Percentiles rank a stretch among this genome's conserved stretches.
phyloP scores from a whole-genome alignment of 1,284 basidiomycete genomes.

The Mrakiaceae sp. region DNA sequence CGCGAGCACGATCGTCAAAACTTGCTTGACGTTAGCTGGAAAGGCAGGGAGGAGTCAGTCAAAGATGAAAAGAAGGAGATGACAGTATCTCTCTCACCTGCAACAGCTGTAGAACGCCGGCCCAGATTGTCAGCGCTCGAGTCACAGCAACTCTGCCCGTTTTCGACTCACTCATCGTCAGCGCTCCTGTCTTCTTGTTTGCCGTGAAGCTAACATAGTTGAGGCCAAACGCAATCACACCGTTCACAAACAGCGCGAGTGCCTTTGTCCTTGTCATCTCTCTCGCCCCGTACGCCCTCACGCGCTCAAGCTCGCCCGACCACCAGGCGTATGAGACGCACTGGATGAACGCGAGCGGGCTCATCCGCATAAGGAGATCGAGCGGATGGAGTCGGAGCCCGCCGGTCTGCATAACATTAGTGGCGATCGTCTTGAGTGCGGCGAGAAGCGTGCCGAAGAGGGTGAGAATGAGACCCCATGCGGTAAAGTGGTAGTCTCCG shows the following conservation, averaged over 20 bases:
- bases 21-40: constrained; percentile 80
- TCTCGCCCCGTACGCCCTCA: constrained; percentile 43
- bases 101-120: constrained; percentile 43
- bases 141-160: no score
- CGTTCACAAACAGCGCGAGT: constrained; percentile 58
- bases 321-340: constrained; percentile 62
- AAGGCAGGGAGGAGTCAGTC: not conserved
- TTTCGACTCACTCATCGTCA: constrained; percentile 50
- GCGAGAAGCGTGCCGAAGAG: constrained; percentile 78
- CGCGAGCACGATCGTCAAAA: constrained; percentile 76
- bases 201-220: constrained; percentile 88
- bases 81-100: constrained; percentile 43
- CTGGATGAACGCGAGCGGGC: constrained; percentile 76
- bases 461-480: constrained; percentile 69
- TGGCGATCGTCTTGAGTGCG: constrained; percentile 62
- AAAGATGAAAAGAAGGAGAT: not conserved
- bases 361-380: constrained; percentile 70
- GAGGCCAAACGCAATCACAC: constrained; percentile 71
- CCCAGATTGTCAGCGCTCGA: constrained; percentile 18
- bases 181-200: constrained; percentile 72
- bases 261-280: constrained; percentile 46
- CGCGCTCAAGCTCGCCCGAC: constrained; percentile 63
- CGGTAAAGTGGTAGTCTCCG: constrained; percentile 69
- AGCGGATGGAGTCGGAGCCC: constrained; percentile 53
- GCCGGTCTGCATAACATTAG: constrained; percentile 58